phyloP scores from a whole-genome alignment of 208 protist genomes.

The Entamoeba moshkovskii region DNA sequence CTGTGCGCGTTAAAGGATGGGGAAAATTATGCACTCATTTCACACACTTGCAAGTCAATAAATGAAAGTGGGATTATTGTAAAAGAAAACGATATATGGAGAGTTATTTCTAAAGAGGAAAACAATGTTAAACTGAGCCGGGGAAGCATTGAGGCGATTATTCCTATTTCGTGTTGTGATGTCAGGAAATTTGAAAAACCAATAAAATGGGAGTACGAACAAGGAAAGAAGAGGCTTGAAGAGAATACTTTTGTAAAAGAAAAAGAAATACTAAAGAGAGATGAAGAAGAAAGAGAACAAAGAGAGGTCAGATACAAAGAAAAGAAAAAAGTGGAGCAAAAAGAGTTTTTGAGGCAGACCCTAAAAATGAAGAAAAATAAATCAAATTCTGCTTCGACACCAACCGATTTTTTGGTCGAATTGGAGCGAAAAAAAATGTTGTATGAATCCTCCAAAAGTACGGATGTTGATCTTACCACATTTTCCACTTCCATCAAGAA shows the following conservation, averaged over 20 bases:
- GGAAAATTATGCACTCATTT: not conserved
- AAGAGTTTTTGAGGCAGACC: not conserved
- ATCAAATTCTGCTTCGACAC: too few relatives aligned
- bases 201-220: not conserved
- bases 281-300: not conserved
- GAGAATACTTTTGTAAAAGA: not conserved
- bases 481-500: too few relatives aligned
- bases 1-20: not conserved
- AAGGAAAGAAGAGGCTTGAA: not conserved
- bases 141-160: not conserved
- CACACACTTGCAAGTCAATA: too few relatives aligned
- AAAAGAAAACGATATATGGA: not conserved
- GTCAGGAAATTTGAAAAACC: not conserved
- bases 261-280: not conserved
- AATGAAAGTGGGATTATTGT: too few relatives aligned
- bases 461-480: too few relatives aligned
- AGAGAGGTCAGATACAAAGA: not conserved
- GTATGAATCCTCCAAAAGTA: too few relatives aligned
- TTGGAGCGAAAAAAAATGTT: too few relatives aligned
- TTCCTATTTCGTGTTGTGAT: not conserved
- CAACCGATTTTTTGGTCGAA: too few relatives aligned
- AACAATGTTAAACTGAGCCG: not conserved
- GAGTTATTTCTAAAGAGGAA: not conserved
- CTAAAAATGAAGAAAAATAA: not conserved
- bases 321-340: not conserved